These are phyloP conservation scores for Xerophyta viscosa DNA, from an alignment of 106 monocot species.

Conservation along the genomic window DNA sequence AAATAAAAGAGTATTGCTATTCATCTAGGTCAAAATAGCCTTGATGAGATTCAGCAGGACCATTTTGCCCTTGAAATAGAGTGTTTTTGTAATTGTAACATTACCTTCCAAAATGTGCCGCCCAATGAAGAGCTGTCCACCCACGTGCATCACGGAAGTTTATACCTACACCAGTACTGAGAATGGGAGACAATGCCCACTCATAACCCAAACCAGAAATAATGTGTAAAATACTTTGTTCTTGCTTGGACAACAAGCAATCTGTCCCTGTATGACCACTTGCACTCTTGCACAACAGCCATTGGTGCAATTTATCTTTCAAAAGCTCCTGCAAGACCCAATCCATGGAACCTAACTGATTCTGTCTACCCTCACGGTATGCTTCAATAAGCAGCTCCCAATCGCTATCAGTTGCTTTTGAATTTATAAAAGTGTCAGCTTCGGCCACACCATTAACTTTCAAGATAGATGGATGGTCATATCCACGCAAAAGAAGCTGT, in stretches of 20 bases:
- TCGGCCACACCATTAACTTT: not conserved
- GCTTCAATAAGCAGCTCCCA: constrained; percentile 13
- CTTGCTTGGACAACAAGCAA: constrained; percentile 49
- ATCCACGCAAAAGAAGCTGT: constrained; percentile 29
- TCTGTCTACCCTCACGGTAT: not conserved
- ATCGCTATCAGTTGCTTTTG: not conserved
- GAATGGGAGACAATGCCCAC: constrained; percentile 75
- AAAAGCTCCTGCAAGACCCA: constrained; percentile 59
- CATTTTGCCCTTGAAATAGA: too few species aligned
- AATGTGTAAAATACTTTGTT: constrained; percentile 71
- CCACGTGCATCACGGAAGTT: constrained; percentile 89
- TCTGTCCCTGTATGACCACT: constrained; percentile 7
- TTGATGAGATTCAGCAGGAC: too few species aligned
- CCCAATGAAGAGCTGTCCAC: constrained; percentile 99
- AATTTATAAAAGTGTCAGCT: constrained; percentile 7
- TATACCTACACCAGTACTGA: constrained; percentile 59
- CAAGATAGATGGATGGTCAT: constrained; percentile 5
- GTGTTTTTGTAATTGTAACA: too few species aligned
- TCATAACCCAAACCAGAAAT: constrained; percentile 83
- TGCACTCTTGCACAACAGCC: constrained; percentile 29
- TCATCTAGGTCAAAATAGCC: too few species aligned
- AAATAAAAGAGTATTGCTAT: too few species aligned
- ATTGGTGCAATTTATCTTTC: constrained; percentile 20
- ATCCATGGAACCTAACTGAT: constrained; percentile 7
- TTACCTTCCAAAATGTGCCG: constrained; percentile 95